A percentile compares a stretch with the other conserved stretches of the same genome.
Evolutionary conservation across 768 basidiomycete genomes (phyloP).

Genomic region (Tulasnella calospora): DNA sequence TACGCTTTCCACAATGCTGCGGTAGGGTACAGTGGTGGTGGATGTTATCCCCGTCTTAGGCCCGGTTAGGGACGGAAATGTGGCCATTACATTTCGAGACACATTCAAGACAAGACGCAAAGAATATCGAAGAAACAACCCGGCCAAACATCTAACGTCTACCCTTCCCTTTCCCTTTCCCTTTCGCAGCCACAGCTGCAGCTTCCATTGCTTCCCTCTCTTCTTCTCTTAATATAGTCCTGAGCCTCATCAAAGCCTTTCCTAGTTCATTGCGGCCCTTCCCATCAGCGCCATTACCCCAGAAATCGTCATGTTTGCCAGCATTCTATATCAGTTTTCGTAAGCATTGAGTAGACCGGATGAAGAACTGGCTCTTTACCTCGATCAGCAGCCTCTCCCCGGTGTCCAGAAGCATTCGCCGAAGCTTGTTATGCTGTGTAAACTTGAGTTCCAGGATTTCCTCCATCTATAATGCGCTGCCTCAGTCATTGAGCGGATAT

Average conservation of each 20-base stretch:
- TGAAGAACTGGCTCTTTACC: constrained; percentile 11
- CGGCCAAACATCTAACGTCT: neutral
- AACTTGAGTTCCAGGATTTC: constrained; percentile 28
- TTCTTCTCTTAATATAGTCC: neutral
- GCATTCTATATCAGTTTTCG: constrained; percentile 25
- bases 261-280: constrained; percentile 30
- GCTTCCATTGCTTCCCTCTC: neutral
- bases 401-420: constrained; percentile 26
- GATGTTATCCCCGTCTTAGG: neutral
- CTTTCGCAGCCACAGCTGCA: neutral
- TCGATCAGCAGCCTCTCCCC: constrained; percentile 28
- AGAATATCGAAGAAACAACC: neutral
- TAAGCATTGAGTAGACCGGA: neutral
- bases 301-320: constrained; percentile 25
- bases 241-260: constrained; percentile 29
- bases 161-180: neutral
- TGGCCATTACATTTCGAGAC: neutral
- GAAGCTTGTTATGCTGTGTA: constrained; percentile 26
- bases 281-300: constrained; percentile 29
- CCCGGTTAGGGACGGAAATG: neutral
- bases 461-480: constrained; percentile 27
- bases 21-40: neutral
- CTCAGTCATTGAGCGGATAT: neutral
- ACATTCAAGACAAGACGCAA: neutral
- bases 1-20: neutral